Base-by-base conservation (phyloP, 1,139 yeast species). In the Scheffersomyces cryptocercus region DNA sequence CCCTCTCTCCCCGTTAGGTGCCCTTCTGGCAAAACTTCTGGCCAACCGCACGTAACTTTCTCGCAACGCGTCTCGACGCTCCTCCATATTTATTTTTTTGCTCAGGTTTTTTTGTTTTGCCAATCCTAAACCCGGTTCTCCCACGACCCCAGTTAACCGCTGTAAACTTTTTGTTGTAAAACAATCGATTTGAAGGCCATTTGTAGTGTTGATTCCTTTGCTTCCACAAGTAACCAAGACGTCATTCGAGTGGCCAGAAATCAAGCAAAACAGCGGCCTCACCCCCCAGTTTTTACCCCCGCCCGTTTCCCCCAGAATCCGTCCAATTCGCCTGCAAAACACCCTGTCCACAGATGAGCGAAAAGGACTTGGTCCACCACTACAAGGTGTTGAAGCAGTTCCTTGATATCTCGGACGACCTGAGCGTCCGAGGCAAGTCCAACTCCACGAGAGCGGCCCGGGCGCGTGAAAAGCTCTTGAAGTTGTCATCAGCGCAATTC, bases 381-480 rank as follows among this genome's bases (percentile, higher is more conserved):
- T 74, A 77, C 55, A 68, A 65, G 54, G 81, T 73, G 50, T 68
- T 80, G 54, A 75, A 74, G 52, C 79, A 74, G 58, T 80, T 77
- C 53, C 71, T 80, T 30, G 80, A 73, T 45, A 70, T 75, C 34
- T 78, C 82, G 5, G 76, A 73, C 49, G 84, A 79, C 49, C 65
- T 61, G 55, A 58, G 66, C 37, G 56, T 76, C 10, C 68, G 77
- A 32, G 56, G 68, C 33, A 74, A 79, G 45, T 58, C 73, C 37
- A 67, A 68, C 52, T 72, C 88, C 15, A 65, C 82, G 42, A 64
- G 91, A 48, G 88, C 89, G 15, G 81, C 80, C 37, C 81, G 88
- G 56, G 96, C 96, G 5, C 77, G 96, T 52, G 93, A 88, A 55
- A 91, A 93, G 67, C 79, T 91, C 40, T 75, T 87, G 50, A 86